Percentiles rank a stretch among this genome's conserved stretches.
Evolutionary conservation across 2,329 filamentous ascomycete species (phyloP).

Genomic region (Nigrospora osmanthi): DNA sequence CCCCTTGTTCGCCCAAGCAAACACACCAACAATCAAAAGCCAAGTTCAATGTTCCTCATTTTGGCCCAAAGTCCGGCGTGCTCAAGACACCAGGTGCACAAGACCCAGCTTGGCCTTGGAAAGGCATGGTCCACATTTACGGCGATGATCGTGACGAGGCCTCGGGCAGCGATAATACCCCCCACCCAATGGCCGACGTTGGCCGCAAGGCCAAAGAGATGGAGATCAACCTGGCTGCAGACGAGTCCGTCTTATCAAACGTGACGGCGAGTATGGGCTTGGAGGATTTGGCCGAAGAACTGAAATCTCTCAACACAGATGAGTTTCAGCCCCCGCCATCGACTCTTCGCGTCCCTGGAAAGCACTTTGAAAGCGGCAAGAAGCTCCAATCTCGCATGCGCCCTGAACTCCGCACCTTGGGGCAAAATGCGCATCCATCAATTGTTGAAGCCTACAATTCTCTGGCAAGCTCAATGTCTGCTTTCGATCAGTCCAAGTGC

Average conservation of each 20-base stretch:
- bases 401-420: conserved; percentile 32
- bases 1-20: conserved; percentile 43
- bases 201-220: conserved; percentile 43
- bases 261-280: conserved; percentile 31
- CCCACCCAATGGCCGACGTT: conserved; percentile 3
- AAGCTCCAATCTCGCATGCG: conserved; percentile 42
- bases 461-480: conserved; percentile 57
- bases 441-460: conserved; percentile 50
- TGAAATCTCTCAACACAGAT: conserved; percentile 27
- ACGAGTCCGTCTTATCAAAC: conserved; percentile 34
- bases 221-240: conserved; percentile 26
- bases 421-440: conserved; percentile 41
- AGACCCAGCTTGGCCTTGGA: conserved; percentile 65
- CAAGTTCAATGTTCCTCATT: conserved; percentile 27
- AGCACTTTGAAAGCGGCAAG: conserved; percentile 50
- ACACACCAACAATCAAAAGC: conserved; percentile 18
- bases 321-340: conserved; percentile 35
- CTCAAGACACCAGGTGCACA: conserved; percentile 58
- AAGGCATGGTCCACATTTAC: conserved; percentile 56
- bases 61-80: conserved; percentile 34
- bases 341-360: conserved; percentile 45
- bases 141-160: conserved; percentile 22
- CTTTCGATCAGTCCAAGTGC: conserved; percentile 73
- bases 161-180: neutral
- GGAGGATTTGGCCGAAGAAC: conserved; percentile 19